A percentile compares a stretch with the other conserved stretches of the same genome.
These are phyloP conservation scores for Kwoniella heveanensis DNA, from an alignment of 768 basidiomycete genomes.

Conservation along the genomic window DNA sequence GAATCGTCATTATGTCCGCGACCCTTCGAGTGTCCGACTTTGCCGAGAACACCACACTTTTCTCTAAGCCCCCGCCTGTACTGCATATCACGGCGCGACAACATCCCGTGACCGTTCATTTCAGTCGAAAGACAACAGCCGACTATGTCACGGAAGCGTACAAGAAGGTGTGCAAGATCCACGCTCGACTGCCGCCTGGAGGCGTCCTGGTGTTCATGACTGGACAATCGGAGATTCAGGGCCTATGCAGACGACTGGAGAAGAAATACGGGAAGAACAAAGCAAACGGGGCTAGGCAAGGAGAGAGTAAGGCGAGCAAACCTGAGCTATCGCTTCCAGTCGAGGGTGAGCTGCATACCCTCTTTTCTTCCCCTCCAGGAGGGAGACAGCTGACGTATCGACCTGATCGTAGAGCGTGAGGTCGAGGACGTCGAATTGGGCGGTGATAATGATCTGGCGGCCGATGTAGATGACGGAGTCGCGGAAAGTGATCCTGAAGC, in stretches of 20 bases:
- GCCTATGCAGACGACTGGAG: constrained; percentile 79
- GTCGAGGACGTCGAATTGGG: constrained; percentile 57
- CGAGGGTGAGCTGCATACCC: constrained; percentile 19
- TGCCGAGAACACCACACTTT: constrained; percentile 77
- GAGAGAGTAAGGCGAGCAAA: constrained; percentile 1
- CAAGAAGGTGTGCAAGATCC: constrained; percentile 87
- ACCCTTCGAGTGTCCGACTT: constrained; percentile 93
- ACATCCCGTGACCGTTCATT: constrained; percentile 93
- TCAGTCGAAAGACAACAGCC: constrained; percentile 77
- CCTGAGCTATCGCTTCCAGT: constrained; percentile 9
- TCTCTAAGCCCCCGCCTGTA: constrained; percentile 81
- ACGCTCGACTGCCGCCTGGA: constrained; percentile 85
- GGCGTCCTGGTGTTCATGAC: constrained; percentile 94
- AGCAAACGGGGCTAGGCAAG: constrained; percentile 62
- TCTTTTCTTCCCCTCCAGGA: not conserved
- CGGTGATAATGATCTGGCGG: constrained; percentile 61
- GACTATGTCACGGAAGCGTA: constrained; percentile 91
- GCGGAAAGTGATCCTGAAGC: constrained; percentile 66
- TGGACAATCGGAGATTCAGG: constrained; percentile 90
- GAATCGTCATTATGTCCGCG: constrained; percentile 97
- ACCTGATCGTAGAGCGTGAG: constrained; percentile 54
- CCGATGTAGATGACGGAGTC: constrained; percentile 64
- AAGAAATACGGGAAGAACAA: constrained; percentile 68
- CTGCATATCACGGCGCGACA: constrained; percentile 87
- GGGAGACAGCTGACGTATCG: constrained; percentile 11